Evolutionary conservation across 2,329 filamentous ascomycete species (phyloP).

Genomic region (Diaporthe amygdali): DNA sequence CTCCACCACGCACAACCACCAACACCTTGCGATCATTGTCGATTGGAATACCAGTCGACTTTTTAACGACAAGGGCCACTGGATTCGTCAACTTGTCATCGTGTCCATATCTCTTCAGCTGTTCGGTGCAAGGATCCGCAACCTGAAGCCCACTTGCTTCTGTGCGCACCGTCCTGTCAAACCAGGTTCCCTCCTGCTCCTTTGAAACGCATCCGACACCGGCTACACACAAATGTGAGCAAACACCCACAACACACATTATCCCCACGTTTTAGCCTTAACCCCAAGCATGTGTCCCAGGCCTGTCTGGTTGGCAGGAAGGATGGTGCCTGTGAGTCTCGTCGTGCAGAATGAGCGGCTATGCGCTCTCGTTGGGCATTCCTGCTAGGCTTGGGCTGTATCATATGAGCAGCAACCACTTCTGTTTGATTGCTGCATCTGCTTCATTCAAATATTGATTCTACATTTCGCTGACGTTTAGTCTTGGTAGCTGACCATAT

Average conservation of each 20-base stretch:
- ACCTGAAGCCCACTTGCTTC: not conserved
- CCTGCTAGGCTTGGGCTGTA: not conserved
- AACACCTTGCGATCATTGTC: not conserved
- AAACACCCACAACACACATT: not conserved
- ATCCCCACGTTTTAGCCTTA: constrained; percentile 9
- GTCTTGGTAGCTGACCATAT: not conserved
- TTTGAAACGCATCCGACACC: constrained; percentile 31
- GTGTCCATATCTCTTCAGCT: not conserved
- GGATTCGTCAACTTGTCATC: not conserved
- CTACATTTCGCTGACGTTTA: not conserved
- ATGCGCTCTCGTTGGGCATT: not conserved
- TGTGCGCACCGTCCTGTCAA: not conserved
- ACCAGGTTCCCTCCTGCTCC: constrained; percentile 18
- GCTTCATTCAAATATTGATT: too few species aligned
- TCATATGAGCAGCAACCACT: not conserved
- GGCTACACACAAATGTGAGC: constrained; percentile 22
- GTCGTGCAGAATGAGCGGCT: not conserved
- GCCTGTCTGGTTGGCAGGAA: not conserved
- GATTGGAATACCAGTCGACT: not conserved
- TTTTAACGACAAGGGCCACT: not conserved
- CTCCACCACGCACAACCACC: not conserved
- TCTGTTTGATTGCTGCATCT: not conserved
- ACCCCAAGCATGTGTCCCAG: not conserved
- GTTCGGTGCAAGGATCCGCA: not conserved
- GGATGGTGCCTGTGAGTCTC: not conserved